phyloP scores from a whole-genome alignment of 2,329 filamentous ascomycete genomes.

The Bipolaris victoriae region DNA sequence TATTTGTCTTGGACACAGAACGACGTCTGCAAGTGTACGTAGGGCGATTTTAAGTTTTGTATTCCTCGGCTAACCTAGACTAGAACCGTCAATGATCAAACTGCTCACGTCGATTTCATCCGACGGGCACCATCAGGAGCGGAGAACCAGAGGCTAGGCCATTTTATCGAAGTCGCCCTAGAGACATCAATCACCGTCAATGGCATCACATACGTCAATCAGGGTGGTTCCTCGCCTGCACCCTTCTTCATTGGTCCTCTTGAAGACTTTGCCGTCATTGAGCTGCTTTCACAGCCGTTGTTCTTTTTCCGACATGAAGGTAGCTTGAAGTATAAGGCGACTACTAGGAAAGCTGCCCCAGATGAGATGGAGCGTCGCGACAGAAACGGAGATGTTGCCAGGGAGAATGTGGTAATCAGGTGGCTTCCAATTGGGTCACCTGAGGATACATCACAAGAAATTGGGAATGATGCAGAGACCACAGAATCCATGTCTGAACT shows the following conservation, averaged over 20 bases:
- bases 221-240: not conserved
- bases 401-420: not conserved
- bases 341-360: not conserved
- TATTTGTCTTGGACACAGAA: constrained; percentile 6
- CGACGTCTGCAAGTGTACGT: constrained; percentile 14
- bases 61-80: not conserved
- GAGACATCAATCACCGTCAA: constrained; percentile 24
- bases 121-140: not conserved
- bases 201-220: constrained; percentile 19
- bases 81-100: constrained; percentile 1
- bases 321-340: constrained; percentile 4
- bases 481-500: no score
- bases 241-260: constrained; percentile 27
- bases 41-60: not conserved
- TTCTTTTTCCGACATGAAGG: constrained; percentile 29
- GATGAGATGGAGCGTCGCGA: constrained; percentile 6
- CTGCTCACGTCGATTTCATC: constrained; percentile 8
- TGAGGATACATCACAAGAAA: not conserved
- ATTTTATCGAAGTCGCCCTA: constrained; percentile 20
- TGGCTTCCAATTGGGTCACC: not conserved
- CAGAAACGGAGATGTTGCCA: not conserved
- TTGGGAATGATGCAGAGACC: not conserved
- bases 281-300: constrained; percentile 25
- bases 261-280: constrained; percentile 26
- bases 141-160: not conserved